Evolutionary conservation across 2,329 filamentous ascomycete genomes (phyloP), one percentile per base, ranked within the genome.

Genomic region (Penicillium sp.): DNA sequence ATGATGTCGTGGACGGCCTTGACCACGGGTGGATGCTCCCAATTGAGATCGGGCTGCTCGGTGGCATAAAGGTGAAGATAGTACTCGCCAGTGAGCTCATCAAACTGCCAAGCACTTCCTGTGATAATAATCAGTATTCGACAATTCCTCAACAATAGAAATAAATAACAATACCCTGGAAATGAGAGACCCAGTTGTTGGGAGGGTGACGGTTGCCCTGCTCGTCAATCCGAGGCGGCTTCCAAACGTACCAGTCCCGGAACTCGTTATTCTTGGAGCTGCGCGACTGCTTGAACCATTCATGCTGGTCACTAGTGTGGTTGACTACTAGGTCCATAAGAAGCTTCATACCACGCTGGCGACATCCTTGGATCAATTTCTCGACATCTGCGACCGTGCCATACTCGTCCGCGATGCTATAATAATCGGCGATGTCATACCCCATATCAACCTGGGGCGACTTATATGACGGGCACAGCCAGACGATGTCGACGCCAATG

Each of bases 1-100:
- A 92, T 88, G 5, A 87, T 79, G 14, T 81, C 80, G 67, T 90
- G 88, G 6, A 92, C 84, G 1, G 88, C 89, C 41, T 81, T 74
- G 14, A 88, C 81, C 0, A 87, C 82, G 9, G 81, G 82, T 0
- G 78, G 77, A 51, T 86, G 88, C 64, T 92, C 87, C 88, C 89
- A 94, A 71, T 94, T 94, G n/a, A 94, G 77, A 61, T 94, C 90
- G 0, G 90, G 89, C 67, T 92, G 89, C 57, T 89, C 83, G 5
- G 80, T 81, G 6, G 86, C 84, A 68, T 90, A 95, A 10, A 94
- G 78, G 55, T 88, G 84, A 0, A 92, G 81, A 63, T 90, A 92
- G 68, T 90, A 92, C 69, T 92, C 86, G 43, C 79, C 77, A 0
- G 87, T 89, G n/a, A 71, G 66, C 58, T 88, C 83, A 61, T 91